phyloP scores from a whole-genome alignment of 257 asterid species.

The Craterostigma plantagineum region DNA sequence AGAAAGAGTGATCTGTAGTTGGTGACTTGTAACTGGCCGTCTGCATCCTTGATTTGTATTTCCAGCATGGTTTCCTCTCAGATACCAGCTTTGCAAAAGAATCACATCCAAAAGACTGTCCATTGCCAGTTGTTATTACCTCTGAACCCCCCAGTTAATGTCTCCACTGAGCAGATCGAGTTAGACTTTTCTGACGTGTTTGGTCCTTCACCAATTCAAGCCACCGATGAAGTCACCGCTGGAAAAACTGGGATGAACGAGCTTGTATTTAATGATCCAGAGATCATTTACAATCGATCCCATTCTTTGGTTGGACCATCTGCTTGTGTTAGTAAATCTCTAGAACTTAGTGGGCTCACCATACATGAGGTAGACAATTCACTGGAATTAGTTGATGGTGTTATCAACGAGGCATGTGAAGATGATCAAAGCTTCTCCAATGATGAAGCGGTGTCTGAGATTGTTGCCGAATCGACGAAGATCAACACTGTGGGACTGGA shows the following conservation, averaged over 20 bases:
- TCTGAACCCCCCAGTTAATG: conserved; percentile 17
- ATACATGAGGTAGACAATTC: conserved; percentile 33
- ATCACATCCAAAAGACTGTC: conserved; percentile 5
- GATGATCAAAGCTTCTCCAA: conserved; percentile 14
- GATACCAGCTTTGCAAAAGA: not conserved
- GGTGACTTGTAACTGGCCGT: not conserved
- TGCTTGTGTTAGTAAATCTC: conserved; percentile 26
- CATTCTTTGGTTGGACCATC: conserved; percentile 64
- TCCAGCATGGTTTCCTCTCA: conserved; percentile 6
- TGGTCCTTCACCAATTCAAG: conserved; percentile 26
- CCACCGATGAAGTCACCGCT: conserved; percentile 14
- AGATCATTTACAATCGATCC: conserved; percentile 37
- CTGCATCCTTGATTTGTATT: not conserved
- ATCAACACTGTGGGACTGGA: conserved; percentile 3
- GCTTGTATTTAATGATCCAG: conserved; percentile 43
- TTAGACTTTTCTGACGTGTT: conserved; percentile 32
- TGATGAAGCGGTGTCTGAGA: conserved; percentile 10
- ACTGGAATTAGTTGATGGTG: conserved; percentile 20
- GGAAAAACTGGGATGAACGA: conserved; percentile 21
- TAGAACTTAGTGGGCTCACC: conserved; percentile 35
- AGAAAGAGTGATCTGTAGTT: not conserved
- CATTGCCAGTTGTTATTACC: conserved; percentile 14
- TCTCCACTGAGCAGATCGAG: conserved; percentile 27
- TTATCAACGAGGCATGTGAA: conserved; percentile 11
- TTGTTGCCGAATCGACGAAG: not conserved